phyloP scores from a whole-genome alignment of 768 basidiomycete genomes.

The Agaricus sinodeliciosus region DNA sequence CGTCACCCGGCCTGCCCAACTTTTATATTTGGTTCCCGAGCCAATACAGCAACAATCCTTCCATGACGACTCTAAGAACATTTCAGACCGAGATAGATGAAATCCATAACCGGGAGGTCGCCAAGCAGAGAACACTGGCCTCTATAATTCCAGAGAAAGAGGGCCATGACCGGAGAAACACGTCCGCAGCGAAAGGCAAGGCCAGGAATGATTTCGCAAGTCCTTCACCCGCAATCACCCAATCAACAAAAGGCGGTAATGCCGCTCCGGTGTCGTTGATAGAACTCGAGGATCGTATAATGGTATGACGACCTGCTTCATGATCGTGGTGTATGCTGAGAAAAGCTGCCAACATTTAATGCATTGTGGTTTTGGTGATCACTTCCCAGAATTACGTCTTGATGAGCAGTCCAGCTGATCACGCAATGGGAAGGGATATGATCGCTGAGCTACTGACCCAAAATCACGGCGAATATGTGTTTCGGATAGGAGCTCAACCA shows the following conservation, averaged over 20 bases:
- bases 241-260: neutral
- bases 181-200: slow-evolving; percentile 33
- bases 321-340: slow-evolving; percentile 7
- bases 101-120: slow-evolving; percentile 60
- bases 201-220: slow-evolving; percentile 27
- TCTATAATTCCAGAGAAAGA: slow-evolving; percentile 21
- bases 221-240: neutral
- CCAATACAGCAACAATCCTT: neutral
- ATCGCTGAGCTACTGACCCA: slow-evolving; percentile 63
- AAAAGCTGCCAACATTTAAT: neutral
- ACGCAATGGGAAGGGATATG: slow-evolving; percentile 54
- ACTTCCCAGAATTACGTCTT: slow-evolving; percentile 36
- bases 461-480: slow-evolving; percentile 65
- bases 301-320: slow-evolving; percentile 28
- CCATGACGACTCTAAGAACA: slow-evolving; percentile 49
- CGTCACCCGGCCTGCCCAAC: slow-evolving; percentile 4
- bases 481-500: slow-evolving; percentile 67
- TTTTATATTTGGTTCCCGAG: neutral
- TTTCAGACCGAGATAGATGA: slow-evolving; percentile 77
- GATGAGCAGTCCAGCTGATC: slow-evolving; percentile 32
- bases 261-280: slow-evolving; percentile 20
- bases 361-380: neutral
- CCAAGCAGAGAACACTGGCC: slow-evolving; percentile 45
- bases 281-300: slow-evolving; percentile 49
- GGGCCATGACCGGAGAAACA: slow-evolving; percentile 26